These are phyloP conservation scores for Colletotrichum sidae DNA, from an alignment of 2,329 filamentous ascomycete species.

Conservation along the genomic window DNA sequence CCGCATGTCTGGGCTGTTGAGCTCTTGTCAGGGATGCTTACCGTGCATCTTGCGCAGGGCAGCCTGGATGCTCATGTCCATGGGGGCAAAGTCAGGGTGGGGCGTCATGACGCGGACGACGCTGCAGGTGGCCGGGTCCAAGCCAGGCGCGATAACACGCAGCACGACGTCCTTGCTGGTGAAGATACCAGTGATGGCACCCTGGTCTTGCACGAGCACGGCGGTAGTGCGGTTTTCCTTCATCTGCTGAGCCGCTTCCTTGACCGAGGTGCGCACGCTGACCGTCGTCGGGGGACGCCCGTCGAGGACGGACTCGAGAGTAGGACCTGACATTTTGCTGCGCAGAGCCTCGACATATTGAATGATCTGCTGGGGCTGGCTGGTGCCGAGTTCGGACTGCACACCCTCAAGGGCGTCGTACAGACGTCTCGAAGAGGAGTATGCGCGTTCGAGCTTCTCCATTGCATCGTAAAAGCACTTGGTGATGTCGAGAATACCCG, in stretches of 20 bases:
- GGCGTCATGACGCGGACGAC: constrained; percentile 99
- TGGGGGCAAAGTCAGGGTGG: constrained; percentile 97
- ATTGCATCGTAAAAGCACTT: constrained; percentile 99
- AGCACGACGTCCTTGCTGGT: constrained; percentile 99
- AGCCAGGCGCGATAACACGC: constrained; percentile 94
- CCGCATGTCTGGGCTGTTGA: not conserved
- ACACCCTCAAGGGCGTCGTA: constrained; percentile 98
- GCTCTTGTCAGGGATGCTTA: constrained; percentile 55
- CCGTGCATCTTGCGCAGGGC: constrained; percentile 99
- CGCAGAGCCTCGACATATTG: constrained; percentile 97
- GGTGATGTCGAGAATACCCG: constrained; percentile 96
- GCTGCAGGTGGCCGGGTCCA: constrained; percentile 95
- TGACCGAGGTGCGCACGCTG: constrained; percentile 94
- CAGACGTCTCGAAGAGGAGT: constrained; percentile 96
- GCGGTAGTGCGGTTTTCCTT: constrained; percentile 99
- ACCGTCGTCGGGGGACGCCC: constrained; percentile 94
- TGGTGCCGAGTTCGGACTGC: constrained; percentile 94
- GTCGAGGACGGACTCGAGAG: constrained; percentile 92
- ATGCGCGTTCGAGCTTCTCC: constrained; percentile 98
- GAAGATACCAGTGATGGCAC: constrained; percentile 98
- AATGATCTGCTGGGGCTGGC: constrained; percentile 97
- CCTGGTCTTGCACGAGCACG: constrained; percentile 94
- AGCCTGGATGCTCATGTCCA: constrained; percentile 99
- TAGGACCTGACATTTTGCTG: constrained; percentile 97
- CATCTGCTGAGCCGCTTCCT: constrained; percentile 95